Evolutionary conservation across 2,329 filamentous ascomycete species (phyloP).

Genomic region (Mollisia scopiformis): DNA sequence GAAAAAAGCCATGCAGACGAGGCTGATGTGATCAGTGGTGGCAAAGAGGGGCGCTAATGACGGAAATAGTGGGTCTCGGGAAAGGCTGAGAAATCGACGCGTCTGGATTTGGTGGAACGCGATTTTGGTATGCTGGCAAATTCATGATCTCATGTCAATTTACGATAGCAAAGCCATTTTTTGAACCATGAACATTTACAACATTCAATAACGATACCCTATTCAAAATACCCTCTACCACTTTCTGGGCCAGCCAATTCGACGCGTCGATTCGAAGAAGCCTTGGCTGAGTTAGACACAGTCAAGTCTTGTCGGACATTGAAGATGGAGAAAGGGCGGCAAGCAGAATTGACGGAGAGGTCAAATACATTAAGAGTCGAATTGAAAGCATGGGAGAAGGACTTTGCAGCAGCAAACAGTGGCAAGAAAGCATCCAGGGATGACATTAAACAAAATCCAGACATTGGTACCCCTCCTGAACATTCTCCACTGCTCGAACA

Average conservation of each 20-base stretch:
- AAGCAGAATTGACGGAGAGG: conserved; percentile 27
- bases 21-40: background rate
- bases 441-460: conserved; percentile 75
- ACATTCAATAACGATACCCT: background rate
- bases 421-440: conserved; percentile 72
- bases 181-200: background rate
- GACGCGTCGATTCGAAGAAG: background rate
- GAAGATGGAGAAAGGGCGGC: conserved; percentile 25
- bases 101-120: background rate
- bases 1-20: conserved; percentile 2
- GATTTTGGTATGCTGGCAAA: background rate
- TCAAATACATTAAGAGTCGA: conserved; percentile 64
- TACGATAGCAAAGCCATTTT: background rate
- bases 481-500: background rate
- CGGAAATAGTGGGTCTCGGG: background rate
- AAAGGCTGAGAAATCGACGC: background rate
- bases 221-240: background rate
- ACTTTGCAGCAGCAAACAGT: conserved; percentile 63
- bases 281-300: background rate
- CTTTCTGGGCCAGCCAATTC: background rate
- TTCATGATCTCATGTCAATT: background rate
- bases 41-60: background rate
- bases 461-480: conserved; percentile 61
- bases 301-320: background rate
- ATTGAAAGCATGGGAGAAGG: conserved; percentile 74